Evolutionary conservation across 352 stramenopile species (phyloP).

Genomic region (Phytopythium oedochilum): DNA sequence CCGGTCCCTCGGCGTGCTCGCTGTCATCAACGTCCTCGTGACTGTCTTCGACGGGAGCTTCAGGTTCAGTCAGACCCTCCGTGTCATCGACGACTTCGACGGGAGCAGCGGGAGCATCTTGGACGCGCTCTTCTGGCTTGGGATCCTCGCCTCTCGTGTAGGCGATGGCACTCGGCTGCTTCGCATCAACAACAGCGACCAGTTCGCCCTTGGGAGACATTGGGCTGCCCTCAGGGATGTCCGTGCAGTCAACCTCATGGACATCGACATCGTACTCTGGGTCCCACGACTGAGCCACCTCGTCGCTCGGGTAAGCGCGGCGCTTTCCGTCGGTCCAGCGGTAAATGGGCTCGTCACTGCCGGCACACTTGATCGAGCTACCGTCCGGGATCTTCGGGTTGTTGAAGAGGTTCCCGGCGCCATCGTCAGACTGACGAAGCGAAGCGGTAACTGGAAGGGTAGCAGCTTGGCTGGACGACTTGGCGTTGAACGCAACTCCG

Average conservation of each 20-base stretch:
- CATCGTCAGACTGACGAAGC: neutral
- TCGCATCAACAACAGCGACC: neutral
- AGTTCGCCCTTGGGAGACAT: conserved; percentile 1
- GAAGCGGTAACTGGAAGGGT: conserved; percentile 1
- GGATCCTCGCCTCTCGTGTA: neutral
- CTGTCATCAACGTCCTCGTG: too few species aligned
- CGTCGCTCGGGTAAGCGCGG: neutral
- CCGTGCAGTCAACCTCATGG: neutral
- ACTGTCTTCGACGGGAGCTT: too few species aligned
- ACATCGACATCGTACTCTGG: neutral
- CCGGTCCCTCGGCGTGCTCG: too few species aligned
- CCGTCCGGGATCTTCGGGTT: neutral
- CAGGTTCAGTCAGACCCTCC: neutral
- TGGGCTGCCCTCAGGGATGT: neutral
- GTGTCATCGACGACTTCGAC: neutral
- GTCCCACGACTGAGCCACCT: neutral
- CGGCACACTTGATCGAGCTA: neutral
- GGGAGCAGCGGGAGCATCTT: neutral
- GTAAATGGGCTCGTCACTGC: neutral
- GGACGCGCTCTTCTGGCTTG: neutral
- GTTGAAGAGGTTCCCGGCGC: neutral
- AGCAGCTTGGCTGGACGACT: neutral
- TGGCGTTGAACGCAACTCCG: conserved; percentile 7
- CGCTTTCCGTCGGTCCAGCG: neutral
- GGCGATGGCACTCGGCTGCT: neutral